phyloP scores from a whole-genome alignment of 345 rosid genomes.

The Eucalyptus curtisii region DNA sequence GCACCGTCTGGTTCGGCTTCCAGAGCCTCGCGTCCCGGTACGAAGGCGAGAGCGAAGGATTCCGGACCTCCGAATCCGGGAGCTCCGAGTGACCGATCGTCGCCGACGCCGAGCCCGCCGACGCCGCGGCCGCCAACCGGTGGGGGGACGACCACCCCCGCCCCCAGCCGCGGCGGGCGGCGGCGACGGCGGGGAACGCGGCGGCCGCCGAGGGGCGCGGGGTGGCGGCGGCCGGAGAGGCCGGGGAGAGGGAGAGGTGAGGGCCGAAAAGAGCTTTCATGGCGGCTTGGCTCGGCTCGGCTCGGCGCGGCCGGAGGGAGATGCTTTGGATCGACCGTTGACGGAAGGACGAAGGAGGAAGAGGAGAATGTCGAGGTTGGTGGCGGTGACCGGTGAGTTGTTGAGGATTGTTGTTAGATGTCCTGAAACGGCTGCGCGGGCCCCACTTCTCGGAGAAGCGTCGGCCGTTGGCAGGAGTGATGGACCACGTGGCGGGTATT shows the following conservation, averaged over 20 bases:
- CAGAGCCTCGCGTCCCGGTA: slow-evolving; percentile 49
- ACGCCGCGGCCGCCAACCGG: not conserved
- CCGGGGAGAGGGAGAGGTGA: slow-evolving; percentile 14
- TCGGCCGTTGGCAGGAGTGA: not conserved
- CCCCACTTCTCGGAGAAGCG: not conserved
- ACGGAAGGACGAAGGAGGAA: not conserved
- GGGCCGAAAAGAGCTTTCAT: slow-evolving; percentile 52
- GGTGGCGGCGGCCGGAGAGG: slow-evolving; percentile 3
- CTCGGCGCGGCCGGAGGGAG: not conserved
- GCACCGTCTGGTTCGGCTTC: slow-evolving; percentile 76
- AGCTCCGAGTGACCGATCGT: slow-evolving; percentile 51
- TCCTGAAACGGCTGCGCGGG: not conserved
- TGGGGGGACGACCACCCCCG: slow-evolving; percentile 11
- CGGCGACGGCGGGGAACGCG: slow-evolving; percentile 5
- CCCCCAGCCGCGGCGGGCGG: not conserved
- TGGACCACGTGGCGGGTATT: not conserved
- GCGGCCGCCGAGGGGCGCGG: not conserved
- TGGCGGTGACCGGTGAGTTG: not conserved
- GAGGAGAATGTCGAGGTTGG: not conserved
- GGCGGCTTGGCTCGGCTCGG: not conserved
- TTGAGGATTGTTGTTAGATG: not conserved
- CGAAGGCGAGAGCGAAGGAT: slow-evolving; percentile 65
- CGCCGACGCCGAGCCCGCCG: slow-evolving; percentile 15
- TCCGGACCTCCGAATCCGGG: slow-evolving; percentile 42
- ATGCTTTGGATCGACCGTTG: not conserved